Conservation (phyloP, 73 alveolate species). For the Tetrahymena elliotti region DNA sequence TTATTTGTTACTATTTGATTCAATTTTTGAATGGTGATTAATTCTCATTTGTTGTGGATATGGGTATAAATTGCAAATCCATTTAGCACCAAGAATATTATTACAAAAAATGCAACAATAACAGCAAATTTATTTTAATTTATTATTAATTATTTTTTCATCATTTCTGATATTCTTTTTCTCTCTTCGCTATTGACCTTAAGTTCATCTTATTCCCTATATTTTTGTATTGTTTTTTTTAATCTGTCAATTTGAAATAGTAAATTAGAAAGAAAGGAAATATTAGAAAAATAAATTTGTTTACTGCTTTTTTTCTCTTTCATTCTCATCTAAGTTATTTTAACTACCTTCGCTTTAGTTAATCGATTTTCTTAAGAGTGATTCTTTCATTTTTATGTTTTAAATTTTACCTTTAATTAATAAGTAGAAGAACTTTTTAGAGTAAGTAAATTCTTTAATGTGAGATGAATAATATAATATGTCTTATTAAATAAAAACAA, state of each 20-base stretch:
- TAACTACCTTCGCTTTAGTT: neutral
- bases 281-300: neutral
- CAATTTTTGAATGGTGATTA: no score
- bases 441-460: neutral
- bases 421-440: neutral
- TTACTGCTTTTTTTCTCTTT: neutral
- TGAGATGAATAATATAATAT: neutral
- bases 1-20: no score
- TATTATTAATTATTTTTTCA: neutral
- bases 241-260: no score
- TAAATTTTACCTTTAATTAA: neutral
- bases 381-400: neutral
- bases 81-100: neutral
- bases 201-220: neutral
- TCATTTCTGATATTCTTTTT: neutral
- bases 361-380: neutral
- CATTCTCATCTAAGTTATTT: neutral
- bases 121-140: neutral
- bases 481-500: neutral
- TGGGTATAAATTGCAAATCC: neutral
- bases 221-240: neutral
- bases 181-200: neutral
- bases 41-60: neutral
- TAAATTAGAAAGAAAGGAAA: neutral
- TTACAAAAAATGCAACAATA: neutral